Conservation (phyloP, 768 basidiomycete genomes). For the Rossbeevera mucosa region DNA sequence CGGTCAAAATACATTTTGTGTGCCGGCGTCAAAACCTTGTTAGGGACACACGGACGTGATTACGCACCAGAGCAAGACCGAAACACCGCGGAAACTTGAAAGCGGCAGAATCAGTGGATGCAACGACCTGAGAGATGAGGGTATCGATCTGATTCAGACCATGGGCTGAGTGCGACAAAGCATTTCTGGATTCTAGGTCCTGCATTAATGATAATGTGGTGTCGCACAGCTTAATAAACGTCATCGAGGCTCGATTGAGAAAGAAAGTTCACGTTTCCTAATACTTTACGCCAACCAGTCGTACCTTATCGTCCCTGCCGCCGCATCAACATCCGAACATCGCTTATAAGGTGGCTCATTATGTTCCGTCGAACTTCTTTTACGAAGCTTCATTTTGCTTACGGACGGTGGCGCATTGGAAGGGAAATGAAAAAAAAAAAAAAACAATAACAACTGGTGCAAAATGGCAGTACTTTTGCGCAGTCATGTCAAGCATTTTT, state of each 20-base stretch:
- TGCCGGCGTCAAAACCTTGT: slow-evolving; percentile 20
- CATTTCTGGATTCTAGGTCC: not conserved
- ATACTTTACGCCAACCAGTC: slow-evolving; percentile 14
- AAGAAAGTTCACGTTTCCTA: slow-evolving; percentile 17
- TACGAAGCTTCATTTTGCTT: slow-evolving; percentile 8
- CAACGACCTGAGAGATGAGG: not conserved
- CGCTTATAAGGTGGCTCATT: slow-evolving; percentile 20
- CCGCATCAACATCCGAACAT: slow-evolving; percentile 13
- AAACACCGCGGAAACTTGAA: slow-evolving; percentile 2
- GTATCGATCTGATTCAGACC: not conserved
- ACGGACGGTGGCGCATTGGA: slow-evolving; percentile 9
- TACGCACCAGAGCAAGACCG: slow-evolving; percentile 9
- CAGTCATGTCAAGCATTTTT: not conserved
- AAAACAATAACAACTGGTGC: slow-evolving; percentile 18
- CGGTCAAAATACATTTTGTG: slow-evolving; percentile 10
- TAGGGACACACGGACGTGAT: slow-evolving; percentile 14
- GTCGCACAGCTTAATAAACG: too few relatives aligned
- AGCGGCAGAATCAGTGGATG: slow-evolving; percentile 2
- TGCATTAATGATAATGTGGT: not conserved
- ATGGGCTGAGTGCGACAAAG: not conserved
- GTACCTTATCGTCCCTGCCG: slow-evolving; percentile 21
- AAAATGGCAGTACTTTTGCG: slow-evolving; percentile 21
- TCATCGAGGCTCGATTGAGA: slow-evolving; percentile 14
- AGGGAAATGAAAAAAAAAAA: slow-evolving; percentile 2
- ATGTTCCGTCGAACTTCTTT: slow-evolving; percentile 21